Conservation (phyloP, 208 protist species). For the Trypanosoma avium region DNA sequence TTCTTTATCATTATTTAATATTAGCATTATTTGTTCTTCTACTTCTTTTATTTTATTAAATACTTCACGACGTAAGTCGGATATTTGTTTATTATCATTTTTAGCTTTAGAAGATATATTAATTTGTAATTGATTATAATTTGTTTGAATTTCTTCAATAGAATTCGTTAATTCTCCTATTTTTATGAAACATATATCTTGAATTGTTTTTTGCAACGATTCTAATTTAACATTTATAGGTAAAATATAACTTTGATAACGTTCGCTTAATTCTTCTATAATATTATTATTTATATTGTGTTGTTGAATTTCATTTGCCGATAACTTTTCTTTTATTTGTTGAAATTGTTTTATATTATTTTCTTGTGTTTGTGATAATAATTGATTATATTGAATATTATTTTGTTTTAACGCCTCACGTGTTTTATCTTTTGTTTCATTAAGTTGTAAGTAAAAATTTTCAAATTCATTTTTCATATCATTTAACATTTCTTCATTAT, state of each 20-base stretch:
- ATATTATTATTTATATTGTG: no score
- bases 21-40: conserved; percentile 14
- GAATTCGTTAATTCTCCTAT: conserved; percentile 12
- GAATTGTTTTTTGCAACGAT: conserved; percentile 17
- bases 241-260: conserved; percentile 9
- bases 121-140: conserved; percentile 26
- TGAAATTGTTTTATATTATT: not conserved
- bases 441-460: no score
- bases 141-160: no score
- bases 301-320: conserved; percentile 24
- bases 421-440: no score
- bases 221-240: conserved; percentile 23
- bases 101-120: conserved; percentile 1
- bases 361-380: conserved; percentile 5
- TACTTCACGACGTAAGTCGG: conserved; percentile 17
- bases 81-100: conserved; percentile 9
- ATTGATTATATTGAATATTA: no score
- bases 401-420: no score
- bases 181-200: conserved; percentile 12
- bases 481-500: no score
- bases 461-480: no score
- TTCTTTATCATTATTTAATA: conserved; percentile 6
- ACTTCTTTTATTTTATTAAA: conserved; percentile 1
- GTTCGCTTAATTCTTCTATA: conserved; percentile 26
- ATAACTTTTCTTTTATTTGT: conserved; percentile 17